Evolutionary conservation across 805 yeast species (phyloP).

Genomic region (Cyberlindnera sargentensis): DNA sequence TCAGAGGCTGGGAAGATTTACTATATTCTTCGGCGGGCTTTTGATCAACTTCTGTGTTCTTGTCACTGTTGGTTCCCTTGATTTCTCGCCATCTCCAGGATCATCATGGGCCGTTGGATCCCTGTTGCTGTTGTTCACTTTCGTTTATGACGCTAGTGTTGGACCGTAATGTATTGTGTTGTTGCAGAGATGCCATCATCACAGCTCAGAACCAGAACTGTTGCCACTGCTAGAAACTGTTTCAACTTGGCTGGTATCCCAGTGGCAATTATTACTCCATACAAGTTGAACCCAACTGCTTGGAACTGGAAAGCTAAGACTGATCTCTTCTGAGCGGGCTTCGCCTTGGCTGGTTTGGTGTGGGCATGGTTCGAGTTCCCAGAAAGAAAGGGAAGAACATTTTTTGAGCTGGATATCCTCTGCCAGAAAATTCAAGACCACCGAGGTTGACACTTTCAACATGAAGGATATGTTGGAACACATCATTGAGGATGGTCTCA

Average conservation of each 20-base stretch:
- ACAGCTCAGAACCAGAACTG: slow-evolving; percentile 33
- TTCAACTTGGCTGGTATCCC: slow-evolving; percentile 29
- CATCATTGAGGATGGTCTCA: slow-evolving; percentile 3
- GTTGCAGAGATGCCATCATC: slow-evolving; percentile 35
- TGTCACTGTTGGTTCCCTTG: slow-evolving; percentile 23
- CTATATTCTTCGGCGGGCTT: slow-evolving; percentile 23
- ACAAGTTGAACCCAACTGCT: slow-evolving; percentile 38
- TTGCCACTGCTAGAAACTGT: slow-evolving; percentile 27
- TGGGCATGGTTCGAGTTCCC: slow-evolving; percentile 49
- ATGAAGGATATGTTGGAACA: slow-evolving; percentile 14
- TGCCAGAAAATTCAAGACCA: slow-evolving; percentile 26
- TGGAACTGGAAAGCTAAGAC: slow-evolving; percentile 39
- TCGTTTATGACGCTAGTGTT: slow-evolving; percentile 30
- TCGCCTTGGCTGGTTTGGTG: slow-evolving; percentile 23
- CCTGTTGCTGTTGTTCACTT: slow-evolving; percentile 24
- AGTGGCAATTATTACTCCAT: slow-evolving; percentile 34
- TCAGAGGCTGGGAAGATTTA: slow-evolving; percentile 26
- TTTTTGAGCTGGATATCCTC: slow-evolving; percentile 48
- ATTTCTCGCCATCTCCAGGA: slow-evolving; percentile 7
- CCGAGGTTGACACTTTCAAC: slow-evolving; percentile 17
- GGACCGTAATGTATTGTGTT: slow-evolving; percentile 35
- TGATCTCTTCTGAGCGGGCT: slow-evolving; percentile 39
- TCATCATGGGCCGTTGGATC: slow-evolving; percentile 26
- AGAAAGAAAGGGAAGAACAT: slow-evolving; percentile 48
- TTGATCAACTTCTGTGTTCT: slow-evolving; percentile 11